Evolutionary conservation across 2,329 filamentous ascomycete genomes (phyloP).

Genomic region (Colletotrichum australisinense): DNA sequence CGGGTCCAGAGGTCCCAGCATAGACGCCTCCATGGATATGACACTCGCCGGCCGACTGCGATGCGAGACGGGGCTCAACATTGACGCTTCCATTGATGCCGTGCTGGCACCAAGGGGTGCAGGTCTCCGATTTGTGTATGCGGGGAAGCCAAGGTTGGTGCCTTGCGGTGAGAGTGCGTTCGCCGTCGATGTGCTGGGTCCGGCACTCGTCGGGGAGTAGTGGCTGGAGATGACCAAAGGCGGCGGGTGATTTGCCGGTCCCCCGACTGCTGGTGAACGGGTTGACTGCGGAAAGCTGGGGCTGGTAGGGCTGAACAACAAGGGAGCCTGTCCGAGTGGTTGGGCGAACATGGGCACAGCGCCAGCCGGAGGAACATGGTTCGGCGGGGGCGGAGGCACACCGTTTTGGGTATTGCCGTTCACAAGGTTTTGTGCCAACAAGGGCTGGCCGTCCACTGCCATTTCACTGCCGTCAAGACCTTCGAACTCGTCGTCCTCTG

Average conservation of each 20-base stretch:
- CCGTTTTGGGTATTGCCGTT: constrained; percentile 27
- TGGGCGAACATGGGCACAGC: constrained; percentile 31
- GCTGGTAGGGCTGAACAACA: constrained; percentile 31
- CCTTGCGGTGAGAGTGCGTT: constrained; percentile 33
- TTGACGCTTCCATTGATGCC: constrained; percentile 34
- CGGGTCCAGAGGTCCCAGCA: constrained; percentile 22
- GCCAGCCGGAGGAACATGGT: constrained; percentile 18
- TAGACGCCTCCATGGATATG: constrained; percentile 34
- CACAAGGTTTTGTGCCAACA: constrained; percentile 35
- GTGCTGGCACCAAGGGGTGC: constrained; percentile 34
- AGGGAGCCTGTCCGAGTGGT: constrained; percentile 25
- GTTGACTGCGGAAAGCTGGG: constrained; percentile 21
- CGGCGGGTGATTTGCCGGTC: constrained; percentile 24
- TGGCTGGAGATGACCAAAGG: constrained; percentile 30
- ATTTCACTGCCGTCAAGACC: constrained; percentile 53
- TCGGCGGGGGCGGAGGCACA: constrained; percentile 29
- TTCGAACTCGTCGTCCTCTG: constrained; percentile 58
- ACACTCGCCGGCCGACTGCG: constrained; percentile 27
- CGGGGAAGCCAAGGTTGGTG: constrained; percentile 30
- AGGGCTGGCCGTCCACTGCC: constrained; percentile 45
- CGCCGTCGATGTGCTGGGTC: constrained; percentile 20
- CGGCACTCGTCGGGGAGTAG: constrained; percentile 16
- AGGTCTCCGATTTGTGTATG: constrained; percentile 26
- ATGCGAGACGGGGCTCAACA: constrained; percentile 29
- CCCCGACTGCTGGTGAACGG: constrained; percentile 16